Percentiles rank a stretch among this genome's conserved stretches.
Evolutionary conservation across 148 eudicot species (phyloP).

Genomic region (Silene conica): DNA sequence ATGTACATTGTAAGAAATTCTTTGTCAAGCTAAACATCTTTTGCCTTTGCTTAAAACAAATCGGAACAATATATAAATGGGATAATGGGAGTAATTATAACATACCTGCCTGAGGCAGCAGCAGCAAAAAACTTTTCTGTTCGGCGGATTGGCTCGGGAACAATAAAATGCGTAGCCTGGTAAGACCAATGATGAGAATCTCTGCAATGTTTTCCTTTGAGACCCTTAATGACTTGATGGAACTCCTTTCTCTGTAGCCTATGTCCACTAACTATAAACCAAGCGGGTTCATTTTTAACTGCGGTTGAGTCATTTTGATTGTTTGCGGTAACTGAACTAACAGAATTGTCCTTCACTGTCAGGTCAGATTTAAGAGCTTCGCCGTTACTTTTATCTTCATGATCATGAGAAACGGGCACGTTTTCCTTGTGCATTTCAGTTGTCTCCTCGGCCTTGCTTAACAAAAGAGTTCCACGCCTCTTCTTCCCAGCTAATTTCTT

Average conservation of each 20-base stretch:
- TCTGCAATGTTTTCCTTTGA: slow-evolving; percentile 82
- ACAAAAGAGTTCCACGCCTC: slow-evolving; percentile 27
- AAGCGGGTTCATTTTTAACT: slow-evolving; percentile 41
- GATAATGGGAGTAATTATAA: neutral
- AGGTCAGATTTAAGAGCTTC: slow-evolving; percentile 26
- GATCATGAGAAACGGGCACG: slow-evolving; percentile 26
- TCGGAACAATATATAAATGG: neutral
- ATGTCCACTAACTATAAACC: slow-evolving; percentile 85
- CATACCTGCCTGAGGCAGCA: slow-evolving; percentile 92
- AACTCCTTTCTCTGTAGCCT: slow-evolving; percentile 85
- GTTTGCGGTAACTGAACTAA: slow-evolving; percentile 6
- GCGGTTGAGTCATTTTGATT: neutral
- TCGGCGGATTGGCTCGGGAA: slow-evolving; percentile 82
- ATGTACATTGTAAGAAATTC: neutral
- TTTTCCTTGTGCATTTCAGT: slow-evolving; percentile 52
- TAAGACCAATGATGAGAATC: slow-evolving; percentile 97
- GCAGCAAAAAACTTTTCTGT: slow-evolving; percentile 98
- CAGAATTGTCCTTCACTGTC: slow-evolving; percentile 16
- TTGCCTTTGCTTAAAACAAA: neutral
- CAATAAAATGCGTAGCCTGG: slow-evolving; percentile 91
- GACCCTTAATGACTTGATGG: slow-evolving; percentile 64
- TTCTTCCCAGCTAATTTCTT: slow-evolving; percentile 18
- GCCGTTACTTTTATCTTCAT: slow-evolving; percentile 23
- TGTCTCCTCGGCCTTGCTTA: slow-evolving; percentile 26
- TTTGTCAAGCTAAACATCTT: neutral